Conservation (phyloP, 164 flowering plant species). For the Berberis vulgaris region DNA sequence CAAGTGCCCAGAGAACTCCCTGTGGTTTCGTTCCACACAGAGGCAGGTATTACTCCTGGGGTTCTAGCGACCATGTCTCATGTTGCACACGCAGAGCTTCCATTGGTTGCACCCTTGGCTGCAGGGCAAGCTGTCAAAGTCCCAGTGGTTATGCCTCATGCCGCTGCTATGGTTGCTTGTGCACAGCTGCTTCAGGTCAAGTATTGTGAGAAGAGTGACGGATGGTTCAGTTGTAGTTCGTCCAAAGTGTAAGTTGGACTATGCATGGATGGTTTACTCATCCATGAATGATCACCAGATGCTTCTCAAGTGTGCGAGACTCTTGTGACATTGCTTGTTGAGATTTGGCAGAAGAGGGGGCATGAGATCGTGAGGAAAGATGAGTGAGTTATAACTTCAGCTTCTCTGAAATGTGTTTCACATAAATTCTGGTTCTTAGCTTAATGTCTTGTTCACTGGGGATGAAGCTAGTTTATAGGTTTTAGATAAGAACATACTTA, state of each 20-base stretch:
- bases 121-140: constrained; percentile 49
- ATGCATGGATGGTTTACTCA: constrained; percentile 98
- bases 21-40: constrained; percentile 83
- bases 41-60: constrained; percentile 70
- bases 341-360: constrained; percentile 52
- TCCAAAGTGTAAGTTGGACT: constrained; percentile 73
- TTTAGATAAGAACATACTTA: no score
- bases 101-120: constrained; percentile 35
- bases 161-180: constrained; percentile 92
- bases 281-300: constrained; percentile 54
- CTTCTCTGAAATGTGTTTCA: not conserved
- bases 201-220: constrained; percentile 90
- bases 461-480: no score
- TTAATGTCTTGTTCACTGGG: no score
- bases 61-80: constrained; percentile 76
- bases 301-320: constrained; percentile 95
- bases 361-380: constrained; percentile 38
- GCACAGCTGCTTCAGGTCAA: constrained; percentile 77
- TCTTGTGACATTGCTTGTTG: constrained; percentile 63
- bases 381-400: constrained; percentile 27
- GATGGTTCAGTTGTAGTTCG: constrained; percentile 81
- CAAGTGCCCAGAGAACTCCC: constrained; percentile 72
- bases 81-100: constrained; percentile 90
- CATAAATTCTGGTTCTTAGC: no score
- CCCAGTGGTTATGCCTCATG: constrained; percentile 81